phyloP scores from a whole-genome alignment of 495 filamentous ascomycete genomes.

The Pyronema omphalodes region DNA sequence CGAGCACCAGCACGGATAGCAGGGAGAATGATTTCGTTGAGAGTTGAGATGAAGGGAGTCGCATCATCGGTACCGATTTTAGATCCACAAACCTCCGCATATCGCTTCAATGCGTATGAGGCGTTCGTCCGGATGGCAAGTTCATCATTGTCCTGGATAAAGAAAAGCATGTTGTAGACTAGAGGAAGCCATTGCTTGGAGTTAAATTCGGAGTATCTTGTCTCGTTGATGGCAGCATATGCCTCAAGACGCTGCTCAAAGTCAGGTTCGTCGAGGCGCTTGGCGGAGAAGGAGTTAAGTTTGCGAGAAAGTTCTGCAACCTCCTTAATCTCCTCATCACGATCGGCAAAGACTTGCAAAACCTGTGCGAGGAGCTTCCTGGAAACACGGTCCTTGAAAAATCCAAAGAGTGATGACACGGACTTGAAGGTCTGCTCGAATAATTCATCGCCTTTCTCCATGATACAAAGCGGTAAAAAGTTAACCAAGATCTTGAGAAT shows the following conservation, averaged over 20 bases:
- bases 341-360: slow-evolving; percentile 45
- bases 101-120: slow-evolving; percentile 60
- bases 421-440: slow-evolving; percentile 41
- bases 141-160: slow-evolving; percentile 72
- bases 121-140: slow-evolving; percentile 68
- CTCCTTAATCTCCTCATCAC: slow-evolving; percentile 39
- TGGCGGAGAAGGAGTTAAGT: slow-evolving; percentile 55
- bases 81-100: slow-evolving; percentile 42
- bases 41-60: slow-evolving; percentile 25
- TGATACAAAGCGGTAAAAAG: slow-evolving; percentile 46
- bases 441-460: slow-evolving; percentile 37
- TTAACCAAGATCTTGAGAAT: slow-evolving; percentile 55
- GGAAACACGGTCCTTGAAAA: slow-evolving; percentile 62
- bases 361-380: slow-evolving; percentile 53
- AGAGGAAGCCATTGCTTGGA: slow-evolving; percentile 80
- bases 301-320: slow-evolving; percentile 55
- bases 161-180: slow-evolving; percentile 76
- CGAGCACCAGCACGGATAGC: slow-evolving; percentile 54
- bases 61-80: slow-evolving; percentile 14
- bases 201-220: slow-evolving; percentile 34
- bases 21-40: slow-evolving; percentile 49
- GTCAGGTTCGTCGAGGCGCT: slow-evolving; percentile 62
- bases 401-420: slow-evolving; percentile 60
- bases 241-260: slow-evolving; percentile 64
- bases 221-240: slow-evolving; percentile 52